Base-by-base conservation (phyloP, 73 alveolate genomes). In the Halteria grandinella region DNA sequence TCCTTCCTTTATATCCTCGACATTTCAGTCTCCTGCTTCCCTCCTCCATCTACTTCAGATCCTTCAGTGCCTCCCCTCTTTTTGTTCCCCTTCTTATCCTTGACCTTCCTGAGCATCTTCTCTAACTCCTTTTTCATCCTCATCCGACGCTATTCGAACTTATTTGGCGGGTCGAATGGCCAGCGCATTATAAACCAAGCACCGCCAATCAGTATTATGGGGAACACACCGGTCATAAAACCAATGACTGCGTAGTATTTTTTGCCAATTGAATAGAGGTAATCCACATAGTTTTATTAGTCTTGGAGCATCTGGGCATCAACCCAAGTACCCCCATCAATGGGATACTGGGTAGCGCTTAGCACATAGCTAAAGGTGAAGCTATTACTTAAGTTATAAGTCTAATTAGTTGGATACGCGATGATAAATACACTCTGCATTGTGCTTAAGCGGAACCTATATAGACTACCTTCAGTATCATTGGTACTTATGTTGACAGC, bases 251-350 rank as follows among this genome's bases (percentile, higher is more conserved):
- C 74, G 36, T 14, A 15, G 18, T 33, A 57, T 57, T 33, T 10
- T 17, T 51, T 33, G 14, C 31, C 14, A 29, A 36, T 39, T 10
- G 36, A 51, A 57, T 57, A 57, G 10, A 57, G 36, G 31, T 33
- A 57, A 12, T 24, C 28, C 74, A 51, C 31, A 57, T 17, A 57
- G 4, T 54, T 54, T 57, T 11, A 51, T 29, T 57, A 57, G 36
- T 57, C 74, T 6, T 7, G 29, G 4, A 57, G 18, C 17, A 33
- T 10, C 10, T 57, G 14, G 33, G 33, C 14, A 12, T 32, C 54
- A 29, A 57, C 20, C 10, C n/a, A 6, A 27, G 14, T 27, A 27
- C 6, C 74, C 51, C 36, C 54, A 57, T 28, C 31, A 29, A 8
- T n/a, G n/a, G n/a, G n/a, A n/a, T n/a, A n/a, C n/a, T n/a, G 36